These are phyloP conservation scores for Arthrocladium fulminans DNA, from an alignment of 2,329 filamentous ascomycete genomes.

Conservation along the genomic window DNA sequence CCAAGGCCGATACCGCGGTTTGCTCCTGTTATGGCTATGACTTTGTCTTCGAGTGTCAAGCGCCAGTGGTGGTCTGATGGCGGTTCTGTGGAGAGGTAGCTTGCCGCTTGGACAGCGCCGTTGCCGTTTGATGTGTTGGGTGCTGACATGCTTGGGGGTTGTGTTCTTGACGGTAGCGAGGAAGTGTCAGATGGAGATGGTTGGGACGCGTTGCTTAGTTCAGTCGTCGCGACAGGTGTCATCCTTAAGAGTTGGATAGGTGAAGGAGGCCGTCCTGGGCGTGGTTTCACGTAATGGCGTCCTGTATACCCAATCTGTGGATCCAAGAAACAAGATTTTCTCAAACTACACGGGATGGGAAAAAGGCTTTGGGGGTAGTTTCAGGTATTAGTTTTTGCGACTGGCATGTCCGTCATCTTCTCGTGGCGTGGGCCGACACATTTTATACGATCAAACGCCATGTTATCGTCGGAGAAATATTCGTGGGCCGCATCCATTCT, in stretches of 20 bases:
- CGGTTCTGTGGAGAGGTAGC: conserved; percentile 31
- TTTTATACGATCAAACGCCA: too few relatives aligned
- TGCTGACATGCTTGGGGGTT: background rate
- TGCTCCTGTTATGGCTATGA: conserved; percentile 34
- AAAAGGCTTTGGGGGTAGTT: too few relatives aligned
- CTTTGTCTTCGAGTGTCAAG: conserved; percentile 36
- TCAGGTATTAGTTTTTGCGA: too few relatives aligned
- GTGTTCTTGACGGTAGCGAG: background rate
- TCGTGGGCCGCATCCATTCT: too few relatives aligned
- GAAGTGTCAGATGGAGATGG: background rate
- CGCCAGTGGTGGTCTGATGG: conserved; percentile 39
- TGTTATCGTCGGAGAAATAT: too few relatives aligned
- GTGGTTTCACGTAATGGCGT: too few relatives aligned
- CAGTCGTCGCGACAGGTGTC: background rate
- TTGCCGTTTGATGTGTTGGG: background rate
- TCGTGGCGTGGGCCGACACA: too few relatives aligned
- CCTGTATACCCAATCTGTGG: too few relatives aligned
- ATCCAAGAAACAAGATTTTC: too few relatives aligned
- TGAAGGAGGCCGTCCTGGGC: background rate
- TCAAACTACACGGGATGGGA: too few relatives aligned
- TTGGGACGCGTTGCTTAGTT: background rate
- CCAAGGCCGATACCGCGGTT: conserved; percentile 41
- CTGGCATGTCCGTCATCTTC: too few relatives aligned
- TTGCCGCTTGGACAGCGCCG: background rate
- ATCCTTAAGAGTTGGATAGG: background rate